Percentiles rank a stretch among this genome's conserved stretches.
These are phyloP conservation scores for Diplotaxis tenuifolia DNA, from an alignment of 345 rosid genomes.

Conservation along the genomic window DNA sequence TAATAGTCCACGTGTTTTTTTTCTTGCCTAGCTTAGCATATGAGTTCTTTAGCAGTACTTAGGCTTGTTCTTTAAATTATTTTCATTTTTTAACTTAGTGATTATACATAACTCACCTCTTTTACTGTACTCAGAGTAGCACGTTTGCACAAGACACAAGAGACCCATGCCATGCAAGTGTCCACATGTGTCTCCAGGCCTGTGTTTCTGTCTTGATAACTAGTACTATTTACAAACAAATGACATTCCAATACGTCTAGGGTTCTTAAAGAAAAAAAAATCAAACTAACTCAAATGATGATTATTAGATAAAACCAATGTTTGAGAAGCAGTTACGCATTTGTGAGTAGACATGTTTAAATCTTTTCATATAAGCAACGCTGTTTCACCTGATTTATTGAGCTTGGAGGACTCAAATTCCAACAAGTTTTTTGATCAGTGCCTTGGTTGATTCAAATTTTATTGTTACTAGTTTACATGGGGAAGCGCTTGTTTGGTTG, in stretches of 20 bases:
- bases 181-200: neutral
- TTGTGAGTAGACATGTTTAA: neutral
- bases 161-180: neutral
- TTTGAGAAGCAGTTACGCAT: neutral
- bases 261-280: neutral
- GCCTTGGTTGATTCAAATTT: neutral
- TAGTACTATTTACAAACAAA: neutral
- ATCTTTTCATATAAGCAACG: neutral
- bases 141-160: constrained; percentile 28
- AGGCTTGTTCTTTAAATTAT: neutral
- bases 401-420: neutral
- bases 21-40: neutral
- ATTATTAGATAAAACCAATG: neutral
- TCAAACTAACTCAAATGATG: neutral
- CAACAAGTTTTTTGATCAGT: neutral
- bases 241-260: neutral
- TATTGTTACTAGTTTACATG: neutral
- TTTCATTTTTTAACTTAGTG: neutral
- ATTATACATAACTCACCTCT: neutral
- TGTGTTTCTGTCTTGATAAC: neutral
- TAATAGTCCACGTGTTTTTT: constrained; percentile 24
- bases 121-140: neutral
- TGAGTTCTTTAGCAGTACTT: neutral
- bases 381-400: neutral
- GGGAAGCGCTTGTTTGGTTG: neutral